Evolutionary conservation across 352 stramenopile species (phyloP), one percentile per base, ranked within the genome.

Genomic region (Discostella stelligera): DNA sequence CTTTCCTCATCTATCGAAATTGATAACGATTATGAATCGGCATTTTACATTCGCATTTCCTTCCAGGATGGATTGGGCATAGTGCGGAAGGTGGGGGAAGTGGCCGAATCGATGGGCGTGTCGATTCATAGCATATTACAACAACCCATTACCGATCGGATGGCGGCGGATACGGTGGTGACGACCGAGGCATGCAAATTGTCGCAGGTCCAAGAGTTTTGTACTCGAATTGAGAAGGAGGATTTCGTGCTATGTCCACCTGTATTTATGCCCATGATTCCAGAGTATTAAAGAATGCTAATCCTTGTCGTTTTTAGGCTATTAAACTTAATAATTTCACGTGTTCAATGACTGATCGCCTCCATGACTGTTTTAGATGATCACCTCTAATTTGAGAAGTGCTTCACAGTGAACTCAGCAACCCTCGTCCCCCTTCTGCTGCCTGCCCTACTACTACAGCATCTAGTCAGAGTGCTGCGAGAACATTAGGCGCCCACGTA

Each of bases 41-140:
- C 94, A 32, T 98, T 98, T 83, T 98, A 98, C 82, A 94, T 98
- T 66, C 94, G 96, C 63, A 96, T 98, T 66, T 95, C 92, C 44
- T 97, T 97, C 70, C 86, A 81, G 50, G 96, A 98, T 82, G 89
- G 93, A 50, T 85, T 98, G 53, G 96, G 96, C 14, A 96, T 98
- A 79, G 96, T 98, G 65, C 92, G 94, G 66, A 86, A 85, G 56
- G 94, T 98, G 13, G 96, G 96, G 16, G 92, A 97, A 65, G 79
- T 97, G 60, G 94, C 95, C 7, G 95, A 98, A 82, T 78, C 95
- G 61, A 88, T 92, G 75, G 94, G 93, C 56, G 94, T 98, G 46
- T 97, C 93, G 30, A 98, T 98, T 83, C 95, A 97, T 89, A 95
- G 93, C 71, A 97, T 98, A 78, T 88, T 98, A 41, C 95, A 98